These are phyloP conservation scores for Bipolaris zeicola DNA, from an alignment of 2,329 filamentous ascomycete species.

Conservation along the genomic window DNA sequence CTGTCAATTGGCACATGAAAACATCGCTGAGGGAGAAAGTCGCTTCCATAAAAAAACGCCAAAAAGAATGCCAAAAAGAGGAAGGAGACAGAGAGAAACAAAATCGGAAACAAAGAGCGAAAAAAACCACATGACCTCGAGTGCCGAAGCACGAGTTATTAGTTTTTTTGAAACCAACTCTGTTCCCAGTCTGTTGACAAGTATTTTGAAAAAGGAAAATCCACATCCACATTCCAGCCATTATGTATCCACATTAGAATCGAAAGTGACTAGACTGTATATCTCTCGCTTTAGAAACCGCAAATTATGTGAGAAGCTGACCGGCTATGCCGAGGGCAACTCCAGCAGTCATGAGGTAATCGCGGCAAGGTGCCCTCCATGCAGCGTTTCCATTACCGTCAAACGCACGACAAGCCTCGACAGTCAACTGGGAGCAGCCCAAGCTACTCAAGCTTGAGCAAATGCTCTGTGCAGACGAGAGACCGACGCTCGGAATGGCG, in stretches of 20 bases:
- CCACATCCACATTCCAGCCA: neutral
- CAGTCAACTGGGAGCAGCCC: constrained; percentile 57
- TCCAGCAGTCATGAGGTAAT: constrained; percentile 30
- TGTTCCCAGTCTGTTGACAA: no score
- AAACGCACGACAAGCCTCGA: constrained; percentile 53
- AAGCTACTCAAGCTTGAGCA: constrained; percentile 48
- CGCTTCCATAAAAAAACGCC: no score
- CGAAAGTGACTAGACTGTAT: neutral
- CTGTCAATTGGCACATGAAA: neutral
- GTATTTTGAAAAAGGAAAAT: neutral
- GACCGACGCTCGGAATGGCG: constrained; percentile 45
- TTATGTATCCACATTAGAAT: constrained; percentile 33
- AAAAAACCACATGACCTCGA: no score
- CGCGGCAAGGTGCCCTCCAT: constrained; percentile 19
- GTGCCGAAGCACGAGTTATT: neutral
- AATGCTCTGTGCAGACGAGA: constrained; percentile 35
- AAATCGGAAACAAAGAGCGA: no score
- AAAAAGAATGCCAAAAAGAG: no score
- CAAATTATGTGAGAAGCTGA: constrained; percentile 30
- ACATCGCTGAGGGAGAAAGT: no score
- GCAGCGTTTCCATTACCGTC: constrained; percentile 45
- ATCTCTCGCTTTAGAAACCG: no score
- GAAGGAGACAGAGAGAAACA: neutral
- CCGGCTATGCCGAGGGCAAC: constrained; percentile 53
- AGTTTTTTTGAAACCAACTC: no score